Base-by-base conservation (phyloP, 2,329 filamentous ascomycete genomes). In the Macrophomina tecta region DNA sequence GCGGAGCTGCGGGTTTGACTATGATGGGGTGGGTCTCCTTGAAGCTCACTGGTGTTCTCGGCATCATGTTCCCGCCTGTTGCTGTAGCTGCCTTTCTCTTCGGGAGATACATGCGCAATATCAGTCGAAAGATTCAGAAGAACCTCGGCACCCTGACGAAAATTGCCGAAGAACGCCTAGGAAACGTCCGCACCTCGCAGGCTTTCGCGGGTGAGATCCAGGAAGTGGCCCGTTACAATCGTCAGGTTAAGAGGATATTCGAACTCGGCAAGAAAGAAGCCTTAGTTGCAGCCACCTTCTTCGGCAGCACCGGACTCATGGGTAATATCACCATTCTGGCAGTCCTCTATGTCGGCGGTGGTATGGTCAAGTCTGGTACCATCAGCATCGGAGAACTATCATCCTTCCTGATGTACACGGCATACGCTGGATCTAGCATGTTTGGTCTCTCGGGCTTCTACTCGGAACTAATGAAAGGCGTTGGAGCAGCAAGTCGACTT, bases 361-460 rank as follows among this genome's bases (percentile, higher is more conserved):
- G 90, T 68, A 93, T 97, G 81, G 95, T 99, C 38, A 90, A 93
- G 72, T 88, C 87, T 11, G 95, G 95, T 1, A 84, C 89, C 49
- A 95, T 99, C 82, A 92, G 88, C 7, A 89, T 98, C 56, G 95
- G 95, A 72, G 94, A 99, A 71, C 82, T 99, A 51, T 96, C 95
- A 1, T 97, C 93, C 0, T 99, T 99, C 80, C 87, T 99, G 82
- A 98, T 99, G 94, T 99, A 98, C 79, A 97, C 94, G 3, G 94
- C 92, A 3, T 98, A 90, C 72, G 89, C 89, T 64, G 89, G 89
- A 18, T 95, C 92, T 58, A 97, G 92, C 79, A 87, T 99, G 70
- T 97, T 98, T 72, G 95, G 95, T 4, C 84, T 99, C 1, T 97
- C 93, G 4, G 93, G 92, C 66, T 99, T 99, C 81, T 99, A 97